Conservation (phyloP, 805 yeast genomes). For the Ogataea populi-albae region DNA sequence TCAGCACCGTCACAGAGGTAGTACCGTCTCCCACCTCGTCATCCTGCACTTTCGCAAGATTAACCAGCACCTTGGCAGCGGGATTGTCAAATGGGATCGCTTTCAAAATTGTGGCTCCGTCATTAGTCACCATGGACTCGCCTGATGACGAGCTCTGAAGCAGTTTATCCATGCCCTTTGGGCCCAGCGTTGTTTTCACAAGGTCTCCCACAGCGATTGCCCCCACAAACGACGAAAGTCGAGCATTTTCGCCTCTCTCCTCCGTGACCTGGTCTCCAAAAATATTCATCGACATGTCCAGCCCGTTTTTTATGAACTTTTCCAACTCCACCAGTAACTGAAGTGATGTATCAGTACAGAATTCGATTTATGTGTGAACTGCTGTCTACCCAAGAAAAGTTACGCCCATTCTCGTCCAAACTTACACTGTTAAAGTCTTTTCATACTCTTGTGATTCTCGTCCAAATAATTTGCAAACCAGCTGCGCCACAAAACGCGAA, state of each 20-base stretch:
- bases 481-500: no score
- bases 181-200: constrained; percentile 92
- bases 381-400: no score
- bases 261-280: constrained; percentile 97
- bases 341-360: constrained; percentile 6
- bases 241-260: constrained; percentile 97
- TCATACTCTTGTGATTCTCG: no score
- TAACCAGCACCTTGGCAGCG: constrained; percentile 93
- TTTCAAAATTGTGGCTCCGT: constrained; percentile 95
- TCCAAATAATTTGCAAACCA: no score
- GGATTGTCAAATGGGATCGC: constrained; percentile 95
- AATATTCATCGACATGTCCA: constrained; percentile 87
- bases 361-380: no score
- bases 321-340: no score
- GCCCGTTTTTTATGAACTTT: no score
- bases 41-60: constrained; percentile 93
- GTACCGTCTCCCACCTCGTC: constrained; percentile 99
- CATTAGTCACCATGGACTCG: constrained; percentile 83
- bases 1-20: constrained; percentile 88
- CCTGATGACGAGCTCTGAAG: constrained; percentile 84
- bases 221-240: constrained; percentile 95
- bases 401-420: no score
- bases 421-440: no score
- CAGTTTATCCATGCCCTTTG: constrained; percentile 98
- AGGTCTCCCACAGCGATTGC: constrained; percentile 99